phyloP scores from a whole-genome alignment of 371 early-diverging fungal genomes.

The Circinella umbellata region DNA sequence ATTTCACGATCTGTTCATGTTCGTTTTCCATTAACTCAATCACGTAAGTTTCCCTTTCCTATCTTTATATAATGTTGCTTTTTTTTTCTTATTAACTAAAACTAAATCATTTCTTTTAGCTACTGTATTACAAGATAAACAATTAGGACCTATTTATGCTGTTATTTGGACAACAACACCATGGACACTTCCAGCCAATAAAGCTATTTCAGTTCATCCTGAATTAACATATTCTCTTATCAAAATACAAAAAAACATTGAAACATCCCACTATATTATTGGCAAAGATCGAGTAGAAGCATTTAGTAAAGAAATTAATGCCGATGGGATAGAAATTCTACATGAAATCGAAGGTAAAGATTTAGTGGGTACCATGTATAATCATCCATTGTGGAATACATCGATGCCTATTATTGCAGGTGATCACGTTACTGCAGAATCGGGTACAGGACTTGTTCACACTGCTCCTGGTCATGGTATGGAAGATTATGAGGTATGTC shows the following conservation, averaged over 20 bases:
- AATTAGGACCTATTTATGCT: constrained; percentile 41
- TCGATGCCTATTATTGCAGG: constrained; percentile 65
- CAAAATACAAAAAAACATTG: constrained; percentile 21
- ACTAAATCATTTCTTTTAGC: constrained; percentile 3
- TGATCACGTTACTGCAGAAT: constrained; percentile 79
- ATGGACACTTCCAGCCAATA: constrained; percentile 94
- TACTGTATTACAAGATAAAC: constrained; percentile 23
- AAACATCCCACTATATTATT: constrained; percentile 47
- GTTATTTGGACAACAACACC: constrained; percentile 98
- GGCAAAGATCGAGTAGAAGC: constrained; percentile 53
- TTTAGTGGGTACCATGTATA: constrained; percentile 70
- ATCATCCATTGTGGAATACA: constrained; percentile 66
- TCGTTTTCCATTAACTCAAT: constrained; percentile 53
- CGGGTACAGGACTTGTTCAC: constrained; percentile 94
- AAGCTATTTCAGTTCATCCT: constrained; percentile 81
- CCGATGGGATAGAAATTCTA: constrained; percentile 15
- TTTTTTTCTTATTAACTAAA: no score
- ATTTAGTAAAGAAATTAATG: constrained; percentile 27
- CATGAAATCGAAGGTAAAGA: constrained; percentile 57
- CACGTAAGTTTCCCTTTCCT: constrained; percentile 30
- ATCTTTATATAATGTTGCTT: no score
- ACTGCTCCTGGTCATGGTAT: constrained; percentile 96
- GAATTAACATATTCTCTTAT: constrained; percentile 74
- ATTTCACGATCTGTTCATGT: constrained; percentile 79
- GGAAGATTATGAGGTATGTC: constrained; percentile 89